phyloP scores from a whole-genome alignment of 805 yeast species.

The Lipomyces yamadae region DNA sequence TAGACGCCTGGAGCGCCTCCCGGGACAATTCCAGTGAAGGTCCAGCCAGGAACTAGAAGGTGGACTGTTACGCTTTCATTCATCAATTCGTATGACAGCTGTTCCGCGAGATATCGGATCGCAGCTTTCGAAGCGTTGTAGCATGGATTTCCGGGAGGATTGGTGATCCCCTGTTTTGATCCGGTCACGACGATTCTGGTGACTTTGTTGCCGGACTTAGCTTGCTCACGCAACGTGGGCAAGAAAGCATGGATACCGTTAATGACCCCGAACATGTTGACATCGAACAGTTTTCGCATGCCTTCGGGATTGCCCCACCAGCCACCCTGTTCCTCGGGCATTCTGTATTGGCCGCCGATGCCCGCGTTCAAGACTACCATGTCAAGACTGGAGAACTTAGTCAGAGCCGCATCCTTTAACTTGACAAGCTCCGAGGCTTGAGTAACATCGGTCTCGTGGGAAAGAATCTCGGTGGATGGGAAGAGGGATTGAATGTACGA shows the following conservation, averaged over 20 bases:
- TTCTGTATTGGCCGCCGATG: slow-evolving; percentile 32
- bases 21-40: slow-evolving; percentile 38
- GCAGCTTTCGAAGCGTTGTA: slow-evolving; percentile 66
- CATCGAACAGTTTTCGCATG: slow-evolving; percentile 37
- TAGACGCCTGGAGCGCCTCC: slow-evolving; percentile 32
- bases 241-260: slow-evolving; percentile 41
- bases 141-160: slow-evolving; percentile 59
- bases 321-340: slow-evolving; percentile 30
- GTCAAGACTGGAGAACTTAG: slow-evolving; percentile 36
- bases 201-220: slow-evolving; percentile 14
- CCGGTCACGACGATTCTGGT: slow-evolving; percentile 40
- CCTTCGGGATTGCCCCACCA: slow-evolving; percentile 38
- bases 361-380: slow-evolving; percentile 42
- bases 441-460: slow-evolving; percentile 38
- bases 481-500: slow-evolving; percentile 23
- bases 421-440: slow-evolving; percentile 32
- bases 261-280: slow-evolving; percentile 41
- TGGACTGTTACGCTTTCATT: slow-evolving; percentile 38
- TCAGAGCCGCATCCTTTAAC: slow-evolving; percentile 37
- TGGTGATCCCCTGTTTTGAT: slow-evolving; percentile 44
- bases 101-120: slow-evolving; percentile 51
- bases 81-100: slow-evolving; percentile 39
- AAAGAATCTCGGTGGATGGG: slow-evolving; percentile 27
- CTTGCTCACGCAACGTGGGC: slow-evolving; percentile 36
- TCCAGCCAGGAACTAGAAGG: slow-evolving; percentile 43